Base-by-base conservation (phyloP, 129 eudicot species). In the Lactuca sativa region DNA sequence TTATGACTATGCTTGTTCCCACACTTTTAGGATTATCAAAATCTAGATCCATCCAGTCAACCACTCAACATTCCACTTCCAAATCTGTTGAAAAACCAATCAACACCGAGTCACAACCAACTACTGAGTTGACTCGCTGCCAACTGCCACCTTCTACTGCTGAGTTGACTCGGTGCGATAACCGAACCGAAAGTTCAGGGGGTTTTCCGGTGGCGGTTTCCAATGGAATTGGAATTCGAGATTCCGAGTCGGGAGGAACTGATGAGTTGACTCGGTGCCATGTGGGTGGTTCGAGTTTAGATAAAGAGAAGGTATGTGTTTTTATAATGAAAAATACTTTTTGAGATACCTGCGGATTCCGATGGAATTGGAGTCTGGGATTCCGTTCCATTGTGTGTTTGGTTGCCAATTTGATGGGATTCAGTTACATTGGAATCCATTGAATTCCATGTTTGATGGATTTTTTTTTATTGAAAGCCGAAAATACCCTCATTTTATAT, bases 1-100 rank as follows among this genome's bases (percentile, higher is more conserved):
- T 90, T 11, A 85, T 95, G 90, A 84, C 91, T 60, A 81, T 95
- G 99, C 80, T 95, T 51, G 80, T 87, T 64, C 99, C 99, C 57
- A 86, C 99, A 7, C 88, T 95, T 75, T 18, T 90, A 72, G 93
- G 92, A n/a, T 47, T 90, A 17, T 77, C 97, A 6, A 90, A 82
- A 80, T 80, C 96, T 44, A 73, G 80, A 60, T 69, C 32, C 31
- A 73, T 13, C 54, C 85, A 58, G 68, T 56, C 57, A 57, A 82
- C 77, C 56, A 75, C 78, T 47, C 73, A 73, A 65, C 67, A 43
- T 64, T 18, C 21, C 21, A 70, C 32, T 64, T 82, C 85, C 71
- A 66, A 51, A 63, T 67, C 76, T 59, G 57, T 67, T 66, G 71
- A 38, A 49, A 75, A 77, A 66, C 67, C 31, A 44, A 58, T 56